These are phyloP conservation scores for Dactylorhiza incarnata DNA, from an alignment of 106 monocot species.

Conservation along the genomic window DNA sequence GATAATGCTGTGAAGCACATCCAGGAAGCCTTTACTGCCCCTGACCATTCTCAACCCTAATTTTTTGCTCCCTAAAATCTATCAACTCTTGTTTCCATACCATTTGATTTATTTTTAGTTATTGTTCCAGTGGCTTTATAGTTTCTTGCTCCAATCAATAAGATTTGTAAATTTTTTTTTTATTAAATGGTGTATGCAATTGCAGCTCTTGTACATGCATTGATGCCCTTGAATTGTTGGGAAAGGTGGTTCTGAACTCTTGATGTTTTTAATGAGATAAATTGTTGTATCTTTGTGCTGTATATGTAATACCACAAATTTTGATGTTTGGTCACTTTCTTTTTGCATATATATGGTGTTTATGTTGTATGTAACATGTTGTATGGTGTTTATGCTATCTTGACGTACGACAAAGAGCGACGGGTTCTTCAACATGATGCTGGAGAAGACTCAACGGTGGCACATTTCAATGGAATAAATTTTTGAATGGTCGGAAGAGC, in stretches of 20 bases:
- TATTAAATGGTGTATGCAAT: not conserved
- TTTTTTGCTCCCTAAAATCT: not conserved
- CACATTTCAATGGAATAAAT: too few relatives aligned
- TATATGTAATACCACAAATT: too few relatives aligned
- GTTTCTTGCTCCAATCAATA: not conserved
- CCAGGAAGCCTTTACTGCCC: constrained; percentile 33
- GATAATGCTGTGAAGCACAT: constrained; percentile 59
- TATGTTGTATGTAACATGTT: too few relatives aligned
- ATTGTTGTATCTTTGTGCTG: too few relatives aligned
- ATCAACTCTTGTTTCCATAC: not conserved
- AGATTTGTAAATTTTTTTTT: not conserved
- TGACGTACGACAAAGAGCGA: too few relatives aligned
- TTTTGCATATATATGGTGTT: too few relatives aligned
- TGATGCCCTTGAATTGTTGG: not conserved
- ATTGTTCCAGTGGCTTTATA: not conserved
- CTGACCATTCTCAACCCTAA: constrained; percentile 8
- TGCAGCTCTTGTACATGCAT: not conserved
- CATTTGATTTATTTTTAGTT: constrained; percentile 1
- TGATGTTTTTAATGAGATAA: not conserved
- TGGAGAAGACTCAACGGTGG: too few relatives aligned
- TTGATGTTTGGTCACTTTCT: too few relatives aligned
- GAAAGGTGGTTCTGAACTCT: not conserved
- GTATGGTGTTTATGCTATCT: too few relatives aligned
- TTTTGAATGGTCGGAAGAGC: too few relatives aligned
- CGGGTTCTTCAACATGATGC: too few relatives aligned